These are phyloP conservation scores for Mortierella sp. DNA, from an alignment of 371 early-diverging fungal genomes.

Conservation along the genomic window DNA sequence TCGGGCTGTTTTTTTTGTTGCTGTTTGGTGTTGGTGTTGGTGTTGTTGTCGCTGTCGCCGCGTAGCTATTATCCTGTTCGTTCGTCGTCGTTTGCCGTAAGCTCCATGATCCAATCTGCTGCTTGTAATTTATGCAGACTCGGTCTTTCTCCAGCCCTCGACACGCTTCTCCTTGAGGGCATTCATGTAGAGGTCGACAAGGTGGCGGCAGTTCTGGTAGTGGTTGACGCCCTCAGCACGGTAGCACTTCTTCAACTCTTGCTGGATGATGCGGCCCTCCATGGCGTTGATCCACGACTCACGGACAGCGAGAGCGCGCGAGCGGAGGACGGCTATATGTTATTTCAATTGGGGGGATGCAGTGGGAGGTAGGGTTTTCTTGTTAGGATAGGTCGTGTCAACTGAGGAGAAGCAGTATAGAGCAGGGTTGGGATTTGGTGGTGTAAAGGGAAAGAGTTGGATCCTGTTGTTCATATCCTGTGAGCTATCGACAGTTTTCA, in stretches of 20 bases:
- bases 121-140: constrained; percentile 36
- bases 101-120: neutral
- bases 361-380: too few species aligned
- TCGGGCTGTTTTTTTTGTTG: neutral
- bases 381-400: too few species aligned
- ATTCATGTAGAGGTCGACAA: constrained; percentile 67
- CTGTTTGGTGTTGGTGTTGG: neutral
- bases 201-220: constrained; percentile 76
- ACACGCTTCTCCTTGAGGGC: constrained; percentile 56
- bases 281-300: constrained; percentile 89
- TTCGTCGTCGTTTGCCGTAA: neutral
- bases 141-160: constrained; percentile 53
- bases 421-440: neutral
- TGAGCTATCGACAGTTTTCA: neutral
- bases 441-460: neutral
- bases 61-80: constrained; percentile 4
- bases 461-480: neutral
- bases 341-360: neutral
- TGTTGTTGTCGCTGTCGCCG: neutral
- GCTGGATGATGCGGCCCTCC: constrained; percentile 83
- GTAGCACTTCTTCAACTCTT: constrained; percentile 84
- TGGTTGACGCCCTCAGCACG: constrained; percentile 88
- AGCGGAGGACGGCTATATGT: constrained; percentile 75
- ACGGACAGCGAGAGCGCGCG: constrained; percentile 82
- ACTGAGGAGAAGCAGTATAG: neutral